phyloP scores from a whole-genome alignment of 179 eudicot genomes.

The Heliamphora pulchella region DNA sequence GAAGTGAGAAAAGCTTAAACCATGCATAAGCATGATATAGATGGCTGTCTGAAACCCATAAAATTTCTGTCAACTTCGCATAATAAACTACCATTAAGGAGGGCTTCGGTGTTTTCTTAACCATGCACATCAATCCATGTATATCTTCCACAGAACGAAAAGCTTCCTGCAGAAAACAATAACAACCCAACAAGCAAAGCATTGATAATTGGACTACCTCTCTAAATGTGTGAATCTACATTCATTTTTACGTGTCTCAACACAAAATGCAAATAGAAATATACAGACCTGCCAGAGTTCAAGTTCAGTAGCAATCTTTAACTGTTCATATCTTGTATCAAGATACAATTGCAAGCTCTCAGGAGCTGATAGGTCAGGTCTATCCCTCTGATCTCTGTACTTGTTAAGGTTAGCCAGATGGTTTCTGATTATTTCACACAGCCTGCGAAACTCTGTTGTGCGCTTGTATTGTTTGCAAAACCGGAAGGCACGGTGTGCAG shows the following conservation, averaged over 20 bases:
- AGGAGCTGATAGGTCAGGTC: slow-evolving; percentile 83
- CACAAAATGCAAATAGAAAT: background rate
- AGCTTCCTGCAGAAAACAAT: slow-evolving; percentile 60
- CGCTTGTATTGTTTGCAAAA: slow-evolving; percentile 95
- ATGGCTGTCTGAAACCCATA: slow-evolving; percentile 78
- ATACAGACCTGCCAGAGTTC: slow-evolving; percentile 80
- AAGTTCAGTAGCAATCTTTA: slow-evolving; percentile 89
- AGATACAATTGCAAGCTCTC: slow-evolving; percentile 86
- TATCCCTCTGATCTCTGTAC: slow-evolving; percentile 77
- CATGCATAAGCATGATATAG: slow-evolving; percentile 91
- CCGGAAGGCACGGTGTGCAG: slow-evolving; percentile 91
- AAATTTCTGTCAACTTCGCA: slow-evolving; percentile 80
- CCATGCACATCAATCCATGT: slow-evolving; percentile 79
- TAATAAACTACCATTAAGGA: slow-evolving; percentile 83
- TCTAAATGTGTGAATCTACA: background rate
- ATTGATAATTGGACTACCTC: too few relatives aligned
- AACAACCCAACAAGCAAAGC: background rate
- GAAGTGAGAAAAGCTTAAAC: slow-evolving; percentile 85
- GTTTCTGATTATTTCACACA: slow-evolving; percentile 70
- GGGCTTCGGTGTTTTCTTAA: slow-evolving; percentile 83
- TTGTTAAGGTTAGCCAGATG: slow-evolving; percentile 77
- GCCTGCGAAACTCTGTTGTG: slow-evolving; percentile 78
- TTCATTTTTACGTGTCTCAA: background rate
- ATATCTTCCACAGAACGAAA: slow-evolving; percentile 93
- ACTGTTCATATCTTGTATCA: slow-evolving; percentile 87